phyloP scores from a whole-genome alignment of 441 rosid species.

The Syzygium syzygioides region DNA sequence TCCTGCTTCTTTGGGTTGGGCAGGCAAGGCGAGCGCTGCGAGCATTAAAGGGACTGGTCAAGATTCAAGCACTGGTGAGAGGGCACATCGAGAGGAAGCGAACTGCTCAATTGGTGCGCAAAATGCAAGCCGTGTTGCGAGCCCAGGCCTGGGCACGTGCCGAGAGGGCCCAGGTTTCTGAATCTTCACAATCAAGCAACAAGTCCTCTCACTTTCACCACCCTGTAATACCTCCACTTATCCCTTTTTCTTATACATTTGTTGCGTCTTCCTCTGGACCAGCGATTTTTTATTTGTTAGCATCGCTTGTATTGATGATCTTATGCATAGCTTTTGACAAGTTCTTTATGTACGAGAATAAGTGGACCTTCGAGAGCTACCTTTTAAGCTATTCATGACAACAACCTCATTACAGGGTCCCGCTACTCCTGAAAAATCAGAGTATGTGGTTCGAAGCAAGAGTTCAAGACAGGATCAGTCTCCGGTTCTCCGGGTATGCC shows the following conservation, averaged over 20 bases:
- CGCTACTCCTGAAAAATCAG: constrained; percentile 77
- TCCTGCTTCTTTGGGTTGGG: neutral
- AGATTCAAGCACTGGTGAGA: constrained; percentile 92
- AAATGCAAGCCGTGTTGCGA: constrained; percentile 76
- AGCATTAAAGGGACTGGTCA: constrained; percentile 78
- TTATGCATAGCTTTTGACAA: neutral
- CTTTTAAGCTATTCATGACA: neutral
- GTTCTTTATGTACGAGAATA: neutral
- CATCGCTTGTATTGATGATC: neutral
- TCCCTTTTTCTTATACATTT: neutral
- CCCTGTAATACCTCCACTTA: constrained; percentile 39
- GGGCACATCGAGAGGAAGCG: constrained; percentile 84
- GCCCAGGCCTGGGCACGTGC: constrained; percentile 70
- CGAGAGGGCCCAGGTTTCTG: constrained; percentile 42
- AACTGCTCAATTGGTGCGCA: constrained; percentile 39
- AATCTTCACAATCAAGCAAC: constrained; percentile 62
- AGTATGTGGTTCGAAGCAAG: constrained; percentile 40
- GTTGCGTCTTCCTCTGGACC: neutral
- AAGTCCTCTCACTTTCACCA: constrained; percentile 63
- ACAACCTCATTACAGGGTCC: constrained; percentile 46
- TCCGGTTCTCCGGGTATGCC: constrained; percentile 46
- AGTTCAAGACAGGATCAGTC: constrained; percentile 45
- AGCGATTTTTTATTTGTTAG: neutral
- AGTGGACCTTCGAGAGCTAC: neutral
- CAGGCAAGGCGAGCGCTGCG: constrained; percentile 89